Evolutionary conservation across 371 early-diverging fungal species (phyloP), one percentile per base, ranked within the genome.

Genomic region (Vairimorpha ceranae): DNA sequence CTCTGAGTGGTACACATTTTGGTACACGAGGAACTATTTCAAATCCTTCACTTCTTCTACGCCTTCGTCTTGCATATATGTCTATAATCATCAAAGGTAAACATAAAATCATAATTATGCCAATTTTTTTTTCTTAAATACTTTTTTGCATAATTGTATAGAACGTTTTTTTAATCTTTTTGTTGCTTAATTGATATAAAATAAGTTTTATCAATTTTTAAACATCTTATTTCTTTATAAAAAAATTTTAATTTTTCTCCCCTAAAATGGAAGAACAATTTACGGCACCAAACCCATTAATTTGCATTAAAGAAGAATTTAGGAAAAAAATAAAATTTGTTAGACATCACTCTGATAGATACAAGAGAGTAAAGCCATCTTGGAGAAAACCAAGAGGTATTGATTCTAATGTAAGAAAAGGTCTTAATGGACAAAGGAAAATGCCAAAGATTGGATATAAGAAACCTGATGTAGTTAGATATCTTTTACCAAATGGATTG

Each of bases 371-470:
- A 65, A 86, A 91, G 89, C 88, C 88, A 81, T 90, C 93, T 79
- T 99, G 99, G 99, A 90, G 99, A 87, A 93, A 93, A 87, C 99
- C 99, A 86, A 92, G 90, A 88, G 99, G 99, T 93, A 97, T 99
- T 86, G 99, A 99, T 86, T 93, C 91, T 89, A 88, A 92, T 82
- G 94, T 96, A 82, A 92, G 99, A 82, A 89, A 94, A 84, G 90
- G 94, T 77, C 92, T 95, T 89, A 91, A 90, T 88, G 99, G 99
- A 79, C 88, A 89, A 77, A 89, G 93, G 77, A 88, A 91, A 83
- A 95, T 97, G 94, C 98, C 99, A 87, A 93, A 92, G 88, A 96
- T 95, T 78, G 96, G 99, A 48, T 85, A 75, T 64, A 78, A 76
- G 54, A 82, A 65, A 23, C 92, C 91, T 90, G 88, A 89, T 85